Percentiles rank a stretch among this genome's conserved stretches.
Evolutionary conservation across 2,329 filamentous ascomycete species (phyloP).

Genomic region (Clonostachys chloroleuca): DNA sequence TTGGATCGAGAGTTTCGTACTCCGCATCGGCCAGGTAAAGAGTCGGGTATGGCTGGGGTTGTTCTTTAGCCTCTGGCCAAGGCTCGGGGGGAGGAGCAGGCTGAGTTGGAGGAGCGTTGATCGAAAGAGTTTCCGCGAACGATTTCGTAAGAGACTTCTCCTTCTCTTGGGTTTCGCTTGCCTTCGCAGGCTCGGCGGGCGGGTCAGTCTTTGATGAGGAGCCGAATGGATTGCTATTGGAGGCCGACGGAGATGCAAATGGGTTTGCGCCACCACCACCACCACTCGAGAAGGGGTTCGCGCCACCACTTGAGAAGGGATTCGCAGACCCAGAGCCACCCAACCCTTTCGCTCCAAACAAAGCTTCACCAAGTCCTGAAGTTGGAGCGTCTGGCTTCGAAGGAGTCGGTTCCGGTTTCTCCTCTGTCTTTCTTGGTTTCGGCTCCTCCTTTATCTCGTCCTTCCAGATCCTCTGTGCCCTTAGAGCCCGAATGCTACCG

Average conservation of each 20-base stretch:
- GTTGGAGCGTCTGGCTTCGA: conserved; percentile 21
- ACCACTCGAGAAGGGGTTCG: conserved; percentile 3
- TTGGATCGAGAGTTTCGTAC: conserved; percentile 77
- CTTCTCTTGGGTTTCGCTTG: conserved; percentile 10
- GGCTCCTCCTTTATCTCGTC: conserved; percentile 29
- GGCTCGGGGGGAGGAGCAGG: conserved; percentile 50
- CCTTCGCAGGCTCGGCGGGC: conserved; percentile 23
- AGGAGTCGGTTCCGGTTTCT: conserved; percentile 17
- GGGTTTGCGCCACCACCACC: conserved; percentile 32
- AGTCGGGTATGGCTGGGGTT: conserved; percentile 68
- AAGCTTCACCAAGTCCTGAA: conserved; percentile 56
- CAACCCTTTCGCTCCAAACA: conserved; percentile 62
- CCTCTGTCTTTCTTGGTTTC: conserved; percentile 19
- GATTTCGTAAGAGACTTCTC: conserved; percentile 43
- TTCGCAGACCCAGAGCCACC: conserved; percentile 39
- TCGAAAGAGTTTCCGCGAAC: conserved; percentile 72
- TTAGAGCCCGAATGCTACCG: conserved; percentile 73
- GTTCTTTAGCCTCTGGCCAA: conserved; percentile 66
- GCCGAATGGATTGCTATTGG: conserved; percentile 21
- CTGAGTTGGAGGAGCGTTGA: conserved; percentile 49
- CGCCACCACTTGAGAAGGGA: conserved; percentile 50
- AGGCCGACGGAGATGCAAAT: conserved; percentile 28
- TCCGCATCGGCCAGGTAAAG: conserved; percentile 85
- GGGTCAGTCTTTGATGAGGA: conserved; percentile 12
- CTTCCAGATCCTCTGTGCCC: conserved; percentile 58